Conservation (phyloP, 306 rosid species). For the Dalbergia cultrata region DNA sequence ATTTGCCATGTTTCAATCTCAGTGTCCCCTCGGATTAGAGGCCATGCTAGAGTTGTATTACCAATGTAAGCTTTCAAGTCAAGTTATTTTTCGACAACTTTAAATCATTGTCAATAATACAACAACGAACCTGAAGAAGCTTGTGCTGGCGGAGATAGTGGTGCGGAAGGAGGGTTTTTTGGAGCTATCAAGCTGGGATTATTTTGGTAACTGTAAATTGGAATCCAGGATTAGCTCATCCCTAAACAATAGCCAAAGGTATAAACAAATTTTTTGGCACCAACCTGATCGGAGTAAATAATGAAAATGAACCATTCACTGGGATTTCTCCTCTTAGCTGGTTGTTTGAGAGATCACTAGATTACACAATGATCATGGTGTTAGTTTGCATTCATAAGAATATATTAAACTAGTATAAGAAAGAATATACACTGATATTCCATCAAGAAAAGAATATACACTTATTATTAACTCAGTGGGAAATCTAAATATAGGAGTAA, state of each 20-base stretch:
- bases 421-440: background rate
- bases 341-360: conserved; percentile 92
- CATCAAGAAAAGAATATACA: too few species aligned
- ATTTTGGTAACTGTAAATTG: conserved; percentile 69
- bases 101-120: conserved; percentile 9
- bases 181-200: conserved; percentile 45
- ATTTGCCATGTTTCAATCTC: background rate
- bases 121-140: conserved; percentile 61
- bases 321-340: conserved; percentile 67
- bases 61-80: conserved; percentile 12
- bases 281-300: conserved; percentile 94
- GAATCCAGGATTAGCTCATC: conserved; percentile 41
- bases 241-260: conserved; percentile 35
- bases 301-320: conserved; percentile 81
- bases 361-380: conserved; percentile 46
- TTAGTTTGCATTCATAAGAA: conserved; percentile 43
- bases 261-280: conserved; percentile 25
- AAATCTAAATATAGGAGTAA: conserved; percentile 30
- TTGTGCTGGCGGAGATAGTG: conserved; percentile 49
- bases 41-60: conserved; percentile 23
- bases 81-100: conserved; percentile 24
- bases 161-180: conserved; percentile 53
- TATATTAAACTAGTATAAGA: conserved; percentile 29
- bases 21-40: background rate
- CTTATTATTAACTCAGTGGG: background rate